These are phyloP conservation scores for Dioscorea alata DNA, from an alignment of 106 monocot genomes.

Conservation along the genomic window DNA sequence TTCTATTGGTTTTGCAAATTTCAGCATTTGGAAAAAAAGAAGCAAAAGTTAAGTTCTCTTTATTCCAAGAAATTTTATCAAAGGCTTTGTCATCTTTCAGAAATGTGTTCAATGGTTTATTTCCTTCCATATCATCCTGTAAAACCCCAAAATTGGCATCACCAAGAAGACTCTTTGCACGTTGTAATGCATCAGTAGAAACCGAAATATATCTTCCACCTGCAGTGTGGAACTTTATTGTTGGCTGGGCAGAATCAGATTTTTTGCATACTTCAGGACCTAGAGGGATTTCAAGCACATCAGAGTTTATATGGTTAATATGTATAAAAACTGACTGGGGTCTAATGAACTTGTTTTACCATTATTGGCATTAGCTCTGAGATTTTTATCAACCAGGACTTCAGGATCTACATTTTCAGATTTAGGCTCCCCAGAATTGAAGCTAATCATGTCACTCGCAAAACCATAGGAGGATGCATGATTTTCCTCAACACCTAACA, in stretches of 20 bases:
- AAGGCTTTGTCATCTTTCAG: constrained; percentile 16
- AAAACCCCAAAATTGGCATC: constrained; percentile 21
- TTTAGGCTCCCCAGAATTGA: neutral
- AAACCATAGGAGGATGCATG: constrained; percentile 10
- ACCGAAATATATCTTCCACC: constrained; percentile 57
- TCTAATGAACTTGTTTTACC: too few species aligned
- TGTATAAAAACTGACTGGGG: neutral
- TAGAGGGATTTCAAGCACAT: constrained; percentile 1
- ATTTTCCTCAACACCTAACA: constrained; percentile 45
- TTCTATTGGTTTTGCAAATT: constrained; percentile 2
- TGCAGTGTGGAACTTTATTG: constrained; percentile 59
- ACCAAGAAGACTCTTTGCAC: constrained; percentile 68
- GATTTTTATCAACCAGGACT: neutral
- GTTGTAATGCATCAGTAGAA: constrained; percentile 60
- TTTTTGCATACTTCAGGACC: constrained; percentile 1
- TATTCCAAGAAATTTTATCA: constrained; percentile 16
- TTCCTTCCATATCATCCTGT: constrained; percentile 9
- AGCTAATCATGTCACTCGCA: constrained; percentile 9
- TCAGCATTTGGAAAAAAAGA: constrained; percentile 5
- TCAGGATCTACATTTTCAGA: neutral
- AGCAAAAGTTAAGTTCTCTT: constrained; percentile 30
- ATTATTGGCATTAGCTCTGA: neutral
- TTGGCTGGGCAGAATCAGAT: constrained; percentile 14
- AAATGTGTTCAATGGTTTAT: constrained; percentile 1
- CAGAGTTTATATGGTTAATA: constrained; percentile 8